A percentile compares a stretch with the other conserved stretches of the same genome.
These are phyloP conservation scores for Camelina laxa DNA, from an alignment of 345 rosid species.

Conservation along the genomic window DNA sequence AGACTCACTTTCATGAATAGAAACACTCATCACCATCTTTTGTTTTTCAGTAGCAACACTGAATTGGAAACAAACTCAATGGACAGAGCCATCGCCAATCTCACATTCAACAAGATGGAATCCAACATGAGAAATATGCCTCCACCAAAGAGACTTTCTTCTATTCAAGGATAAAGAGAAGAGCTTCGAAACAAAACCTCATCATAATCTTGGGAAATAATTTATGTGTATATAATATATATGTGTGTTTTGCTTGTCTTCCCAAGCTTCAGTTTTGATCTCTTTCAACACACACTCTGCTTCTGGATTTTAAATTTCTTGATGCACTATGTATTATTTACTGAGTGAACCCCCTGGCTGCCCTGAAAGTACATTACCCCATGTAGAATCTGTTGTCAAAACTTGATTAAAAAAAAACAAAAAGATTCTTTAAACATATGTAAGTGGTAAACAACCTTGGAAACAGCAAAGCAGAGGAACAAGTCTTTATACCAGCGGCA, in stretches of 20 bases:
- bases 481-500: conserved; percentile 17
- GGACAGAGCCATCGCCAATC: conserved; percentile 79
- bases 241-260: conserved; percentile 20
- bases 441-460: conserved; percentile 43
- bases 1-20: neutral
- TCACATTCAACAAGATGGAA: conserved; percentile 74
- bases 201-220: conserved; percentile 9
- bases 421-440: conserved; percentile 17
- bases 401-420: neutral
- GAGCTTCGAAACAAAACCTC: neutral
- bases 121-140: conserved; percentile 44
- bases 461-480: conserved; percentile 40
- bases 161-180: conserved; percentile 22
- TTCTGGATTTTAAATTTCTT: conserved; percentile 7
- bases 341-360: neutral
- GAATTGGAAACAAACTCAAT: conserved; percentile 75
- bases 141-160: conserved; percentile 31
- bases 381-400: conserved; percentile 14
- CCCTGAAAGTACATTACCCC: neutral
- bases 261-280: conserved; percentile 46
- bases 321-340: conserved; percentile 5
- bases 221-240: conserved; percentile 17
- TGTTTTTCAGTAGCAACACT: conserved; percentile 40
- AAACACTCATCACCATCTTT: conserved; percentile 3
- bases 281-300: conserved; percentile 22